A percentile compares a stretch with the other conserved stretches of the same genome.
Conservation (phyloP, 2,329 filamentous ascomycete species). For the Colletotrichum acutatum region DNA sequence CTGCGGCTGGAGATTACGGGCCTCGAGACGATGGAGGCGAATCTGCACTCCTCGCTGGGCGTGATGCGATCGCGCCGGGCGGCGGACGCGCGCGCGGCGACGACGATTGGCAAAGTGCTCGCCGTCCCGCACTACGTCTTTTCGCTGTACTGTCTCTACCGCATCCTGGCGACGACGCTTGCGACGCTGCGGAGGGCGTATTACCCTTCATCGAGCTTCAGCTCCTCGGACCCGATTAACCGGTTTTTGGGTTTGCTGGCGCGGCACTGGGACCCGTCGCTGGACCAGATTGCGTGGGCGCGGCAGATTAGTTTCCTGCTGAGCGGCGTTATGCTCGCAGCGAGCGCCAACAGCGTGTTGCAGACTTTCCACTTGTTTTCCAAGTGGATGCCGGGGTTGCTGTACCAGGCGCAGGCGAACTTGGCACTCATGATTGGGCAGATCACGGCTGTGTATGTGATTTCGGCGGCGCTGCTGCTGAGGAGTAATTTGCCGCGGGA, state of each 20-base stretch:
- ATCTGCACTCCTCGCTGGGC: conserved; percentile 73
- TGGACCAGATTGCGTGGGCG: conserved; percentile 86
- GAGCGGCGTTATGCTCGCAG: conserved; percentile 83
- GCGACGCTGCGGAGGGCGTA: conserved; percentile 72
- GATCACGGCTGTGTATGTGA: conserved; percentile 86
- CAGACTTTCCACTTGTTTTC: conserved; percentile 87
- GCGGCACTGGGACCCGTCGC: conserved; percentile 83
- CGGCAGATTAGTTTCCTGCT: conserved; percentile 87
- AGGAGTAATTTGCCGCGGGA: conserved; percentile 82
- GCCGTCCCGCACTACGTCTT: conserved; percentile 75
- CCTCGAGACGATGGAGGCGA: conserved; percentile 82
- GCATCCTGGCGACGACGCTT: conserved; percentile 77
- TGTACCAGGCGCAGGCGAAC: conserved; percentile 80
- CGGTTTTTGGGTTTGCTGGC: conserved; percentile 83
- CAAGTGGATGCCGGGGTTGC: conserved; percentile 76
- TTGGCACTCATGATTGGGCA: conserved; percentile 83
- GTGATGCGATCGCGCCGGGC: conserved; percentile 72
- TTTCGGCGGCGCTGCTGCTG: conserved; percentile 80
- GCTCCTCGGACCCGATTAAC: conserved; percentile 84
- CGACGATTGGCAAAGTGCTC: conserved; percentile 72
- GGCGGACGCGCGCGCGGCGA: conserved; percentile 74
- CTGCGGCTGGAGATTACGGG: conserved; percentile 82
- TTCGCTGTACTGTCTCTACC: conserved; percentile 85
- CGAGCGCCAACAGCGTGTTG: conserved; percentile 84
- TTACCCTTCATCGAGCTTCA: conserved; percentile 60